Evolutionary conservation across 805 yeast genomes (phyloP).

Genomic region (Barnettozyma populi): DNA sequence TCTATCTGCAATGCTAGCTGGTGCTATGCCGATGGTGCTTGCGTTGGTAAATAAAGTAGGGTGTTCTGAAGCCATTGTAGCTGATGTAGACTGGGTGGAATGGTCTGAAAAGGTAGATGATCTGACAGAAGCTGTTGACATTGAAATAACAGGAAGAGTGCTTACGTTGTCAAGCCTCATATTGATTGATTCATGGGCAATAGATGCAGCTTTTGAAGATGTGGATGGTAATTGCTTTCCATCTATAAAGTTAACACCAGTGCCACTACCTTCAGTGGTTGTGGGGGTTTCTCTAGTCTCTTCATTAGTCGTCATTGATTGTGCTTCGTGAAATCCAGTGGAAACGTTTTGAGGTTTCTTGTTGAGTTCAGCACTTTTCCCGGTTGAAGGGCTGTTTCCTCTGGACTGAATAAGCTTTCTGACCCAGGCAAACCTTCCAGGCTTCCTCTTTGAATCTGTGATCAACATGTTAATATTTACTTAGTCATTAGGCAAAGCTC

Average conservation of each 20-base stretch:
- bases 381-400: neutral
- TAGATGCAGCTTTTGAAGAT: constrained; percentile 4
- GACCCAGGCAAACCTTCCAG: constrained; percentile 18
- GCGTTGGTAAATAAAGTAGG: constrained; percentile 50
- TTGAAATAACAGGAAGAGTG: constrained; percentile 29
- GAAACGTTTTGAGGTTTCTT: neutral
- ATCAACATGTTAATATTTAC: neutral
- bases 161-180: constrained; percentile 25
- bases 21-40: constrained; percentile 65
- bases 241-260: neutral
- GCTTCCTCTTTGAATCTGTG: constrained; percentile 4
- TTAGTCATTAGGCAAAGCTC: no score
- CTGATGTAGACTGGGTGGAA: constrained; percentile 32
- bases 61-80: constrained; percentile 30
- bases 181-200: constrained; percentile 10
- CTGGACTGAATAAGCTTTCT: constrained; percentile 15
- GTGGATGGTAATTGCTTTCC: neutral
- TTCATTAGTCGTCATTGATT: neutral
- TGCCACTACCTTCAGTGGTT: neutral
- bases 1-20: constrained; percentile 61
- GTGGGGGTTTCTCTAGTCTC: neutral
- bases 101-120: constrained; percentile 34
- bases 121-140: constrained; percentile 31
- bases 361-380: neutral
- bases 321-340: neutral